Evolutionary conservation across 257 asterid species (phyloP).

Genomic region (Handroanthus guayacan): DNA sequence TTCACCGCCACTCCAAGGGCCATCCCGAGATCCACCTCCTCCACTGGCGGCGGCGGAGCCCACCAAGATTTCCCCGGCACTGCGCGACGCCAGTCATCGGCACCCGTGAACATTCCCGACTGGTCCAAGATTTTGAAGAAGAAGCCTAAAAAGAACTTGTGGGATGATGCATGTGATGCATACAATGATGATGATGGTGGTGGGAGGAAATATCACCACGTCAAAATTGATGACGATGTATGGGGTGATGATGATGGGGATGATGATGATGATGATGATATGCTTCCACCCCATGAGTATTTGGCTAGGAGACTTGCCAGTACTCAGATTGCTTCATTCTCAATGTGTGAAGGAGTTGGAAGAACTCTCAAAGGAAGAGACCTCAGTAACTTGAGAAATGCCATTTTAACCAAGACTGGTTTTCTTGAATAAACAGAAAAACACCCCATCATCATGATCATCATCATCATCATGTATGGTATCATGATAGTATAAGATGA

Average conservation of each 20-base stretch:
- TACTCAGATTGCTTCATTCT: slow-evolving; percentile 53
- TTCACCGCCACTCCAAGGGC: slow-evolving; percentile 15
- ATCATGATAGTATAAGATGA: neutral
- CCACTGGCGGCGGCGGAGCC: neutral
- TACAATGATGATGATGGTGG: neutral
- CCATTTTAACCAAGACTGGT: slow-evolving; percentile 68
- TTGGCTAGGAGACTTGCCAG: slow-evolving; percentile 53
- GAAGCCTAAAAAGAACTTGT: slow-evolving; percentile 35
- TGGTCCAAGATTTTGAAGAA: slow-evolving; percentile 45
- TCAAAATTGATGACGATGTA: neutral
- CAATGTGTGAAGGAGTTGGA: slow-evolving; percentile 82
- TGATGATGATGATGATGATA: slow-evolving; percentile 38
- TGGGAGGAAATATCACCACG: neutral
- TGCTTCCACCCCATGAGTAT: slow-evolving; percentile 68
- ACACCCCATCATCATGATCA: neutral
- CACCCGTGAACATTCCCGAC: slow-evolving; percentile 48
- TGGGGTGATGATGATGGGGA: neutral
- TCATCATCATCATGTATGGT: neutral
- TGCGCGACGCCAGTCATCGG: slow-evolving; percentile 30
- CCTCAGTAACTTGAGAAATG: slow-evolving; percentile 60
- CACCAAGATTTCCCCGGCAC: neutral
- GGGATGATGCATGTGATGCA: slow-evolving; percentile 31
- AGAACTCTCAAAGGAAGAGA: slow-evolving; percentile 82
- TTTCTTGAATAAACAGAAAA: slow-evolving; percentile 53
- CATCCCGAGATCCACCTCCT: slow-evolving; percentile 33